Conservation (phyloP, 768 basidiomycete genomes). For the Hebeloma cylindrosporum region DNA sequence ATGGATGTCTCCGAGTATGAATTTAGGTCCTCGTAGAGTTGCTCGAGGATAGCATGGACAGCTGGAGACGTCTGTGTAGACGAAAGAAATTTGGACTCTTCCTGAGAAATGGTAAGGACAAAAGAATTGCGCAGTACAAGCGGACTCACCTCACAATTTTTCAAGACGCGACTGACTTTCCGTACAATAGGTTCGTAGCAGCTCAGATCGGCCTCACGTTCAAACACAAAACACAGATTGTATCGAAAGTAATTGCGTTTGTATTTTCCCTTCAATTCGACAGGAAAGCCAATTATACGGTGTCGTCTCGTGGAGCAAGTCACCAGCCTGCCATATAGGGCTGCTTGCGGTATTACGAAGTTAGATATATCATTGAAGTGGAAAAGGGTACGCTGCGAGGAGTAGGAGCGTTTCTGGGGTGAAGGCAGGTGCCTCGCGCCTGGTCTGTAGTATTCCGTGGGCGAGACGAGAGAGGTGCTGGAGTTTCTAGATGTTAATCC, state of each 20-base stretch:
- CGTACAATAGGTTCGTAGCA: constrained; percentile 96
- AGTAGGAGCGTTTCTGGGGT: constrained; percentile 49
- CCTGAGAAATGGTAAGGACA: constrained; percentile 38
- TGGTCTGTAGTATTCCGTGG: constrained; percentile 42
- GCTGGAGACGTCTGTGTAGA: constrained; percentile 62
- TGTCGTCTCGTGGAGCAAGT: constrained; percentile 80
- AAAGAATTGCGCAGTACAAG: constrained; percentile 6
- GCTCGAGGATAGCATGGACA: constrained; percentile 86
- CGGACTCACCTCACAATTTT: constrained; percentile 78
- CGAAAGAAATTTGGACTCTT: constrained; percentile 89
- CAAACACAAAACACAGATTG: constrained; percentile 97
- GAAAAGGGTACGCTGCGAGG: constrained; percentile 62
- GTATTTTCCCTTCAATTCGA: constrained; percentile 74
- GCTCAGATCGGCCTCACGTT: constrained; percentile 84
- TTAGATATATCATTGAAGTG: constrained; percentile 90
- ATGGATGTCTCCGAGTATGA: constrained; percentile 97
- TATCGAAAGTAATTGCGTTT: constrained; percentile 87
- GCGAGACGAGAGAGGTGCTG: constrained; percentile 50
- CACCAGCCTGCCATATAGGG: constrained; percentile 85
- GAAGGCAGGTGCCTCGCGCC: constrained; percentile 41
- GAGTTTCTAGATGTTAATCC: constrained; percentile 48
- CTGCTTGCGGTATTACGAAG: constrained; percentile 88
- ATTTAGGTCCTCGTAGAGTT: constrained; percentile 95
- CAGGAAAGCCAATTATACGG: constrained; percentile 91
- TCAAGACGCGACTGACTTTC: constrained; percentile 89